Evolutionary conservation across 805 yeast species (phyloP).

Genomic region (Myxozyma udenii): DNA sequence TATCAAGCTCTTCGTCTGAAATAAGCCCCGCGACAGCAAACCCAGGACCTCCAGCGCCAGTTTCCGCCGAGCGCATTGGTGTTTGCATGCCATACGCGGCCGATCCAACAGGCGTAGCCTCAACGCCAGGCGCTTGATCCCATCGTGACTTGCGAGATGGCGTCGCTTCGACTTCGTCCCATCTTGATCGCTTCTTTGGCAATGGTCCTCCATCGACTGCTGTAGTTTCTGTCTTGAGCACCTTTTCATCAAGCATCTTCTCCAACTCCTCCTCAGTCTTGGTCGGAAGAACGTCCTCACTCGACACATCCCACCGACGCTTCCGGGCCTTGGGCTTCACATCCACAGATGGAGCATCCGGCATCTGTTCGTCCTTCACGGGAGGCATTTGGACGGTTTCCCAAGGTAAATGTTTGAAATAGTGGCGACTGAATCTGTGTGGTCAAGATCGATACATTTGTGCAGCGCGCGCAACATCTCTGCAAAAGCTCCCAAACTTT

Average conservation of each 20-base stretch:
- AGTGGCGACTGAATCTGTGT: background rate
- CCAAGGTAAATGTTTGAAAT: background rate
- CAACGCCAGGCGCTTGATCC: conserved; percentile 36
- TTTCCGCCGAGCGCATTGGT: conserved; percentile 12
- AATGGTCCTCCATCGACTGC: background rate
- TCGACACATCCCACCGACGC: conserved; percentile 37
- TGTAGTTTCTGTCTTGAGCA: conserved; percentile 1
- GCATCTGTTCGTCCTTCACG: conserved; percentile 8
- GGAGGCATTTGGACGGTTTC: conserved; percentile 16
- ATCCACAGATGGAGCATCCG: conserved; percentile 2
- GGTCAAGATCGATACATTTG: too few relatives aligned
- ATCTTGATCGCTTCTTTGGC: conserved; percentile 30
- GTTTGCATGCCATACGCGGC: conserved; percentile 34
- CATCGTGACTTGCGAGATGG: conserved; percentile 34
- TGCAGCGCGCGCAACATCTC: too few relatives aligned
- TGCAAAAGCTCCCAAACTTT: too few relatives aligned
- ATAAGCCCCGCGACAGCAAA: conserved; percentile 32
- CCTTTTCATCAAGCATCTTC: conserved; percentile 39
- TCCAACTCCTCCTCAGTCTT: conserved; percentile 28
- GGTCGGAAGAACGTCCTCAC: conserved; percentile 19
- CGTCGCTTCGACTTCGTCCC: conserved; percentile 30
- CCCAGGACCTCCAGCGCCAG: conserved; percentile 3
- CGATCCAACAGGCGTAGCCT: conserved; percentile 22
- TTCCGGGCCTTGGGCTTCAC: conserved; percentile 27
- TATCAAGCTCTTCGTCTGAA: conserved; percentile 48